A percentile compares a stretch with the other conserved stretches of the same genome.
Evolutionary conservation across 2,329 filamentous ascomycete genomes (phyloP).

Genomic region (Diaporthe ilicicola): DNA sequence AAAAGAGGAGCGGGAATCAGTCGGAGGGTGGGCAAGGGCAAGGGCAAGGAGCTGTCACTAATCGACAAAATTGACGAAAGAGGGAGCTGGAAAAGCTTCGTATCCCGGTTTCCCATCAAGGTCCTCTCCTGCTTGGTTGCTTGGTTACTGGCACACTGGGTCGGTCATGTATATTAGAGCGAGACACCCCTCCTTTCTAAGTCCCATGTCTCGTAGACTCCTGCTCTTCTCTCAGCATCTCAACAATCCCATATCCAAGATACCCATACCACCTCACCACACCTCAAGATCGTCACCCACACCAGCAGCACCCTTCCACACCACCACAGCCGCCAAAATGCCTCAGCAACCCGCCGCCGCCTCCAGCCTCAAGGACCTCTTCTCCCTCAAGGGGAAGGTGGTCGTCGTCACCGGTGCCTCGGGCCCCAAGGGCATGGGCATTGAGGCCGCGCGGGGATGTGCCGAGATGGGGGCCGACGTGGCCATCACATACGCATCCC

Average conservation of each 20-base stretch:
- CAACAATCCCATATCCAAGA: slow-evolving; percentile 17
- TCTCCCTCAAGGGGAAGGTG: slow-evolving; percentile 76
- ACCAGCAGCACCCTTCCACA: neutral
- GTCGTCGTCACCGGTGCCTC: slow-evolving; percentile 74
- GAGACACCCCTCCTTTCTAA: neutral
- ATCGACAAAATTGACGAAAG: neutral
- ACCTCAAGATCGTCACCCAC: neutral
- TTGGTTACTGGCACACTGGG: neutral
- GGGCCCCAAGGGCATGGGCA: slow-evolving; percentile 73
- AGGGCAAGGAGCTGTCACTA: too few species aligned
- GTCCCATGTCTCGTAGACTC: slow-evolving; percentile 2
- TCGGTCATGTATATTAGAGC: slow-evolving; percentile 7
- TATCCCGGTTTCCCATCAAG: neutral
- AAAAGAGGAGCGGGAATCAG: neutral
- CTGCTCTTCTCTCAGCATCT: neutral
- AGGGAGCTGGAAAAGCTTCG: neutral
- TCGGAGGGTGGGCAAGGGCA: too few species aligned
- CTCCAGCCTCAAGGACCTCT: slow-evolving; percentile 67
- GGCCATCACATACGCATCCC: slow-evolving; percentile 75
- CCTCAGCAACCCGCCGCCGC: slow-evolving; percentile 65
- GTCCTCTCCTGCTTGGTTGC: neutral
- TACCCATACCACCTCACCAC: neutral
- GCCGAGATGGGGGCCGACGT: slow-evolving; percentile 75
- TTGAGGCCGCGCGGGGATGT: slow-evolving; percentile 71
- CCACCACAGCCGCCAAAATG: slow-evolving; percentile 50